These are phyloP conservation scores for Herpotrichia juniperi DNA, from an alignment of 2,329 filamentous ascomycete species.

Conservation along the genomic window DNA sequence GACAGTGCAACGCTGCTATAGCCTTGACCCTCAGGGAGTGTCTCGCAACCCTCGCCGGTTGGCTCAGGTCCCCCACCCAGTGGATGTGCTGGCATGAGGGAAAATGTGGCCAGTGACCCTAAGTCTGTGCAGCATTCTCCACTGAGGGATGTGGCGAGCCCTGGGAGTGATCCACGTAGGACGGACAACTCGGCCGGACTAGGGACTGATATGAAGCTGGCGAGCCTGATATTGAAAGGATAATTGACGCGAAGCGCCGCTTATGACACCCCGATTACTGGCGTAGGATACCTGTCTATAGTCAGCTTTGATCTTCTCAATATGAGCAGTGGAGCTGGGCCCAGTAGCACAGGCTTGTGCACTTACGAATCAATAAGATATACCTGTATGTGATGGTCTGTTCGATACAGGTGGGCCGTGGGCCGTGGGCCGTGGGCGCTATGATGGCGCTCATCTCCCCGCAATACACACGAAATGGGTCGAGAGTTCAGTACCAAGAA, in stretches of 20 bases:
- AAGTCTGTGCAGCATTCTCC: neutral
- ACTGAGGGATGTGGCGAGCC: neutral
- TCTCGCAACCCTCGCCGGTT: neutral
- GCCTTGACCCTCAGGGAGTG: neutral
- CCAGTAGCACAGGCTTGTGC: slow-evolving; percentile 6
- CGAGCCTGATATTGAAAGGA: slow-evolving; percentile 11
- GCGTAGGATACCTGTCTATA: slow-evolving; percentile 4
- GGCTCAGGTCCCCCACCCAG: neutral
- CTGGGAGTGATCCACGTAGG: neutral
- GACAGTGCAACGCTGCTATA: neutral
- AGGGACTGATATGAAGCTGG: slow-evolving; percentile 1
- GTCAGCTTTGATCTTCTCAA: neutral
- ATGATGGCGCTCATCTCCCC: neutral
- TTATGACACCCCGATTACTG: neutral
- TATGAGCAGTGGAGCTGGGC: neutral
- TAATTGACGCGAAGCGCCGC: slow-evolving; percentile 5
- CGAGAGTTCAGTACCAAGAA: neutral
- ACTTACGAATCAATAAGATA: slow-evolving; percentile 6
- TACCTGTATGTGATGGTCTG: slow-evolving; percentile 1
- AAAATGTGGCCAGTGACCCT: neutral
- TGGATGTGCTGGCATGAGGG: neutral
- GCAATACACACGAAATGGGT: neutral
- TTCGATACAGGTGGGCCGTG: slow-evolving; percentile 1
- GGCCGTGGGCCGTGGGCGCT: no score
- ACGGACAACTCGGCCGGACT: neutral